Conservation (phyloP, 2,329 filamentous ascomycete species). For the Thielaviopsis populi region DNA sequence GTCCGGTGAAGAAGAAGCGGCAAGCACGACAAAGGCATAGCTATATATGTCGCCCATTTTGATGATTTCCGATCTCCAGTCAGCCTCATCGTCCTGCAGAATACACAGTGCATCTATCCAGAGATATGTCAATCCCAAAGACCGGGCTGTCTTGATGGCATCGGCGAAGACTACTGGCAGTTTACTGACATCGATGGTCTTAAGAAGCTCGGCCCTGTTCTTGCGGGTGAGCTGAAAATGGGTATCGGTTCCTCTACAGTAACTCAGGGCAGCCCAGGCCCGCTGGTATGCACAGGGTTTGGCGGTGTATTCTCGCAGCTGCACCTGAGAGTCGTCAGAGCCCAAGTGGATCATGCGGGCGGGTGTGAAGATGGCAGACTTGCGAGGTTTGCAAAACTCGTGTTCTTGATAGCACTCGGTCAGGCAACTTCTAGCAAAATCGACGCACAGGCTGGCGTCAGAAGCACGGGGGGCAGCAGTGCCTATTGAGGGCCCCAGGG, state of each 20-base stretch:
- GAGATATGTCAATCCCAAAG: constrained; percentile 20
- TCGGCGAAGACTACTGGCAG: constrained; percentile 21
- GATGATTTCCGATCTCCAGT: constrained; percentile 18
- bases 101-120: constrained; percentile 26
- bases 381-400: constrained; percentile 12
- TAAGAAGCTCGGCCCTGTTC: constrained; percentile 11
- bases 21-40: constrained; percentile 18
- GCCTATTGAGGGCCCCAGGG: constrained; percentile 13
- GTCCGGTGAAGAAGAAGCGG: constrained; percentile 14
- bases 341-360: constrained; percentile 14
- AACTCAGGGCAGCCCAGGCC: constrained; percentile 17
- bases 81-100: constrained; percentile 20
- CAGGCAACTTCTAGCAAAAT: constrained; percentile 8
- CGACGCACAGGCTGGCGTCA: constrained; percentile 8
- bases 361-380: constrained; percentile 9
- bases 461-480: constrained; percentile 15
- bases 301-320: constrained; percentile 12
- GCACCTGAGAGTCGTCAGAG: constrained; percentile 5
- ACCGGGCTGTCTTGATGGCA: constrained; percentile 20
- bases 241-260: constrained; percentile 14
- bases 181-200: constrained; percentile 3
- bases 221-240: constrained; percentile 12
- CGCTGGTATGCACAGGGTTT: constrained; percentile 9
- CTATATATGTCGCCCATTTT: constrained; percentile 18
- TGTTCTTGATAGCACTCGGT: constrained; percentile 14